These are phyloP conservation scores for Mytilinidion resinicola DNA, from an alignment of 495 filamentous ascomycete species.

Conservation along the genomic window DNA sequence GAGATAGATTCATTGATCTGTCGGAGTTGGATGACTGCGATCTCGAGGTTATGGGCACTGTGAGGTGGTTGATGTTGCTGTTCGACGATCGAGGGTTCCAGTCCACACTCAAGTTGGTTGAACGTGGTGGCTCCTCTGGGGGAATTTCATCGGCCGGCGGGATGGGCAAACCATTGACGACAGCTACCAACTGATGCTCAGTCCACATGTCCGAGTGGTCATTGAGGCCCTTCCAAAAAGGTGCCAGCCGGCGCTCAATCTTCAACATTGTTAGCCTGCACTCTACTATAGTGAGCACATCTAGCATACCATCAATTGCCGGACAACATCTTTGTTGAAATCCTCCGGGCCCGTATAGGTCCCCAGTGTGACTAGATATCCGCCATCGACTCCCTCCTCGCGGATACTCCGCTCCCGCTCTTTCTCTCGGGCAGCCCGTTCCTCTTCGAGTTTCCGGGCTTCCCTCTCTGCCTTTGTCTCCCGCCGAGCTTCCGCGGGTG, in stretches of 20 bases:
- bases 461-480: constrained; percentile 92
- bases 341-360: constrained; percentile 89
- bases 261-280: constrained; percentile 31
- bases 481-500: constrained; percentile 30
- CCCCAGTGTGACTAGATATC: constrained; percentile 89
- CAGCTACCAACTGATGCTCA: constrained; percentile 87
- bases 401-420: constrained; percentile 89
- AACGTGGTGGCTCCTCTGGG: constrained; percentile 49
- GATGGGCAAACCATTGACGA: constrained; percentile 76
- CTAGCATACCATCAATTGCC: constrained; percentile 76
- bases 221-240: constrained; percentile 90
- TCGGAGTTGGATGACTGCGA: constrained; percentile 74
- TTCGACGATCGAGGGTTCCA: constrained; percentile 39
- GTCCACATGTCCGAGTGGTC: constrained; percentile 87
- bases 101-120: constrained; percentile 34
- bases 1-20: constrained; percentile 44
- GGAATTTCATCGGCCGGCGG: constrained; percentile 78
- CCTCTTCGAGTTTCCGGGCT: constrained; percentile 74
- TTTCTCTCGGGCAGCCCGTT: constrained; percentile 62
- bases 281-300: background rate
- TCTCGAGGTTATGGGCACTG: constrained; percentile 66
- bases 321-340: constrained; percentile 82
- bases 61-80: constrained; percentile 57
- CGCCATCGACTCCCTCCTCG: constrained; percentile 91
- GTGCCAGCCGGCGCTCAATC: constrained; percentile 88